A percentile compares a stretch with the other conserved stretches of the same genome.
Conservation (phyloP, 2,329 filamentous ascomycete genomes). For the Tolypocladium inflatum region DNA sequence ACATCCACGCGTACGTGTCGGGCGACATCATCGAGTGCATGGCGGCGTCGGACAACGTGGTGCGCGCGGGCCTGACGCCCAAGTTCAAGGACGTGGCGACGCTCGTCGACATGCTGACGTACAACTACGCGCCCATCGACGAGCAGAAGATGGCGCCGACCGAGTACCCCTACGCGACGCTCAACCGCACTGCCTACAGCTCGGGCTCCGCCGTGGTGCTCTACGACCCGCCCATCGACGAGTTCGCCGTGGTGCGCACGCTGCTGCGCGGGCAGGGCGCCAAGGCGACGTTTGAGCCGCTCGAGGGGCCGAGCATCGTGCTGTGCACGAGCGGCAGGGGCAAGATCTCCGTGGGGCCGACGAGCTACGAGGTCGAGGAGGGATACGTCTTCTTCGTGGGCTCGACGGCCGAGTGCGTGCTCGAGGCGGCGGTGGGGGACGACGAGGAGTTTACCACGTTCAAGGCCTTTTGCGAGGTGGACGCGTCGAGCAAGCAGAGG, state of each 20-base stretch:
- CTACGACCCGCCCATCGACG: constrained; percentile 94
- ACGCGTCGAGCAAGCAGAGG: constrained; percentile 27
- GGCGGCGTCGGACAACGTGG: constrained; percentile 97
- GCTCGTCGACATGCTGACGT: constrained; percentile 84
- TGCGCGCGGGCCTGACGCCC: constrained; percentile 92
- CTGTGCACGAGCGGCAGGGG: constrained; percentile 82
- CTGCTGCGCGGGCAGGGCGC: constrained; percentile 61
- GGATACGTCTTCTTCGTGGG: constrained; percentile 80
- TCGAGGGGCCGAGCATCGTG: constrained; percentile 83
- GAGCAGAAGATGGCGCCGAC: constrained; percentile 86
- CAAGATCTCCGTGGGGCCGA: constrained; percentile 76
- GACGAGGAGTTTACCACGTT: constrained; percentile 76
- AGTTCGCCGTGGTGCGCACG: constrained; percentile 83
- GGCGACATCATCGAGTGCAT: constrained; percentile 98
- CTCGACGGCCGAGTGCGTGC: constrained; percentile 70
- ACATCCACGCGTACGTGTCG: constrained; percentile 91
- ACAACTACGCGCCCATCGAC: constrained; percentile 87
- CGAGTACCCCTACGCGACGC: constrained; percentile 76
- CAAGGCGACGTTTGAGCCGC: constrained; percentile 79
- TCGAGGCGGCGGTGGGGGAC: constrained; percentile 55
- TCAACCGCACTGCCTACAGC: constrained; percentile 75
- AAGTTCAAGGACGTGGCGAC: constrained; percentile 97
- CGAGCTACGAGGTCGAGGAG: constrained; percentile 62
- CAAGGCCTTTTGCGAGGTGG: constrained; percentile 87
- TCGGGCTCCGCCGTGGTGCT: constrained; percentile 63